A percentile compares a stretch with the other conserved stretches of the same genome.
phyloP scores from a whole-genome alignment of 1,284 basidiomycete genomes.

The Phaffia rhodozyma region DNA sequence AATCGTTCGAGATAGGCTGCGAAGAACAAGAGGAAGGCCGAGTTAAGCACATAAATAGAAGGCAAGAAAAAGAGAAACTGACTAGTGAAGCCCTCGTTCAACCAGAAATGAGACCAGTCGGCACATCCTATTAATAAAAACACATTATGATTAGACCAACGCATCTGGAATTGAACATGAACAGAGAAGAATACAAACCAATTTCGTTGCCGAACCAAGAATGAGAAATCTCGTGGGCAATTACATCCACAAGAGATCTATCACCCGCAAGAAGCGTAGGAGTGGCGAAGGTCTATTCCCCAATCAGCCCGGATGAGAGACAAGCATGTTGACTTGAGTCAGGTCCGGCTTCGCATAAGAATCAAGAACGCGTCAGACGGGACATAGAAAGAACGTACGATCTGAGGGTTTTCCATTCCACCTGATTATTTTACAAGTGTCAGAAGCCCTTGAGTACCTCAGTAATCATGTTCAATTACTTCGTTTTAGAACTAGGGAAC shows the following conservation, averaged over 20 bases:
- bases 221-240: constrained; percentile 49
- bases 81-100: constrained; percentile 53
- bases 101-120: constrained; percentile 62
- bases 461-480: constrained; percentile 21
- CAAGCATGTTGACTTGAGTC: background rate
- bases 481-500: constrained; percentile 26
- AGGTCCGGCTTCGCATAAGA: background rate
- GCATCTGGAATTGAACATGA: background rate
- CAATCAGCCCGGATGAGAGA: constrained; percentile 47
- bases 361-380: background rate
- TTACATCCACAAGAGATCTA: constrained; percentile 71
- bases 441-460: background rate
- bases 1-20: constrained; percentile 89
- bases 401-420: no score
- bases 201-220: constrained; percentile 81
- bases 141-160: background rate
- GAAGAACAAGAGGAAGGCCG: constrained; percentile 46
- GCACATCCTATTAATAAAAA: constrained; percentile 20
- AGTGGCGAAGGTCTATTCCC: constrained; percentile 60
- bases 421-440: no score
- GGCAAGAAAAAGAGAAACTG: background rate
- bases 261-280: constrained; percentile 76
- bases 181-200: background rate
- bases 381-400: no score
- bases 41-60: constrained; percentile 14